Conservation (phyloP, 1,284 basidiomycete species). For the Chalciporus sp. region DNA sequence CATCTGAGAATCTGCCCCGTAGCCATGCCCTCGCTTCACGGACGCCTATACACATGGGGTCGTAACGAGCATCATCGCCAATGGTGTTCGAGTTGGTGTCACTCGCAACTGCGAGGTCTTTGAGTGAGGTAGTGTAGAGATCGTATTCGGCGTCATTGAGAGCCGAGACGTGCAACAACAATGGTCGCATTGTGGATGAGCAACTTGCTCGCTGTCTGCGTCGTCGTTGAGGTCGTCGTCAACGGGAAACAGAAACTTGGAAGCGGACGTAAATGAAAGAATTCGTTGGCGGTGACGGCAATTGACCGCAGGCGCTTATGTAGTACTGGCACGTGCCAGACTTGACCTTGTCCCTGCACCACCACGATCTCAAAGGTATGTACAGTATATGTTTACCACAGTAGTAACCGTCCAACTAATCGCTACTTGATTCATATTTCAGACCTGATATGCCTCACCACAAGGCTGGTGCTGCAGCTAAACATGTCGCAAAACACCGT, state of each 20-base stretch:
- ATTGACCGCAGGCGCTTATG: conserved; percentile 1
- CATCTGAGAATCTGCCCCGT: conserved; percentile 61
- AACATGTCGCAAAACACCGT: conserved; percentile 9
- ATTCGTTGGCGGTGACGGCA: background rate
- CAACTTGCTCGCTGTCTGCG: background rate
- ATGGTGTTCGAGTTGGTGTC: conserved; percentile 29
- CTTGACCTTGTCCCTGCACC: background rate
- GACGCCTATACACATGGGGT: conserved; percentile 51
- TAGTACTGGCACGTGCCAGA: conserved; percentile 16
- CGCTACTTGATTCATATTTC: background rate
- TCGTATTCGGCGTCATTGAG: conserved; percentile 71
- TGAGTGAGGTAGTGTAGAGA: conserved; percentile 60
- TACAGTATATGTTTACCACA: background rate
- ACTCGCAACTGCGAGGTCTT: conserved; percentile 51
- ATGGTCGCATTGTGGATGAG: conserved; percentile 46
- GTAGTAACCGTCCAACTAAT: background rate
- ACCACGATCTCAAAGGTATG: background rate
- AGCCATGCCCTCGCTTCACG: conserved; percentile 76
- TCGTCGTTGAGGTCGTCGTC: conserved; percentile 3
- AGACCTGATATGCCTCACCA: background rate
- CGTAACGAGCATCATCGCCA: conserved; percentile 52
- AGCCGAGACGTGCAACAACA: conserved; percentile 71
- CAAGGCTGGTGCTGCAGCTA: conserved; percentile 2
- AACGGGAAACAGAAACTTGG: background rate
- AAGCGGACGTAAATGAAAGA: background rate